Conservation (phyloP, 768 basidiomycete genomes). For the Kwoniella bestiolae region DNA sequence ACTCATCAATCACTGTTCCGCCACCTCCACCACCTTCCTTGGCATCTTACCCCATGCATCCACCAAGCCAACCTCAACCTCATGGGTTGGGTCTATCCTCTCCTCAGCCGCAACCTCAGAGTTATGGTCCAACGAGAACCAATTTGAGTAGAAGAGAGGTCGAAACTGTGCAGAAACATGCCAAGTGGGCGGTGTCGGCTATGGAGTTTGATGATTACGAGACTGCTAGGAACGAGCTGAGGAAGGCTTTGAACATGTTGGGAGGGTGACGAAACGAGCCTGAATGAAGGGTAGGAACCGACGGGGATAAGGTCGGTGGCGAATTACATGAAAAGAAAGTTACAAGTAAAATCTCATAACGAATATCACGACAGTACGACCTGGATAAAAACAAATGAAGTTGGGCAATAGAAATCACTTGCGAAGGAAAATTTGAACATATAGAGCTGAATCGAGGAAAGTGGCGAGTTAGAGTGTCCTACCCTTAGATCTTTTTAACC, state of each 20-base stretch:
- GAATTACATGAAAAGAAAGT: no score
- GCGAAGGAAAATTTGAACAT: no score
- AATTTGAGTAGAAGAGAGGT: constrained; percentile 60
- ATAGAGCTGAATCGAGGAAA: no score
- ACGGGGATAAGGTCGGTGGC: no score
- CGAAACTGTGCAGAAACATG: constrained; percentile 84
- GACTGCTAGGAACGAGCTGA: constrained; percentile 81
- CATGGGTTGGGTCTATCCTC: constrained; percentile 36
- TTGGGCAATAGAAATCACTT: no score
- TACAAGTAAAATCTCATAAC: no score
- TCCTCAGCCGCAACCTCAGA: constrained; percentile 24
- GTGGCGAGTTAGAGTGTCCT: no score
- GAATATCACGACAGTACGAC: no score
- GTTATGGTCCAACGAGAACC: constrained; percentile 27
- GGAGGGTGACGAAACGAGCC: no score
- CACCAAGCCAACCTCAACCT: constrained; percentile 30
- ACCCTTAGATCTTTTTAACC: no score
- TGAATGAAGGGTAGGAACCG: no score
- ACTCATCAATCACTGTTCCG: constrained; percentile 22
- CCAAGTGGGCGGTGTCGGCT: constrained; percentile 89
- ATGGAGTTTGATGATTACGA: constrained; percentile 92
- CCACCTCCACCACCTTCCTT: constrained; percentile 47
- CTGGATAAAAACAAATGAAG: no score
- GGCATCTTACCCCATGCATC: constrained; percentile 38
- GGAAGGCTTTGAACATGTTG: constrained; percentile 66